A percentile compares a stretch with the other conserved stretches of the same genome.
Conservation (phyloP, 2,329 filamentous ascomycete genomes). For the Trichoderma brevicompactum region DNA sequence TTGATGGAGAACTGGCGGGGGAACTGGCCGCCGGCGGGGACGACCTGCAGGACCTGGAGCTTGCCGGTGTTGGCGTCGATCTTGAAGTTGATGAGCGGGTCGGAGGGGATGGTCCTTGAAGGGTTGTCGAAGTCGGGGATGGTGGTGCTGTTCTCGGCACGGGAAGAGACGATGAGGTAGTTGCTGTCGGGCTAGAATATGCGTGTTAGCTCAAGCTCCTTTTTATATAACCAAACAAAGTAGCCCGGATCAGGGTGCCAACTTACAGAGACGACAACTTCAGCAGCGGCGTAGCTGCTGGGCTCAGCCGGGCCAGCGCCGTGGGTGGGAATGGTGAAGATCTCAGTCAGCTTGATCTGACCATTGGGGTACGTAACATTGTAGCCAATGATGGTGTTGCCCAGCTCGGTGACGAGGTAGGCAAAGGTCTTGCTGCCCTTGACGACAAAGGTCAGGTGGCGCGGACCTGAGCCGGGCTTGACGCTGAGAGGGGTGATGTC, state of each 20-base stretch:
- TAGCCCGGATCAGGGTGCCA: background rate
- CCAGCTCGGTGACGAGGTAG: constrained; percentile 66
- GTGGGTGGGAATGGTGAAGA: constrained; percentile 55
- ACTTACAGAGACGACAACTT: constrained; percentile 63
- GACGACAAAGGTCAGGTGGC: constrained; percentile 65
- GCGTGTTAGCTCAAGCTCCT: background rate
- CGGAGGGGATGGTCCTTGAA: constrained; percentile 58
- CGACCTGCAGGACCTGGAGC: constrained; percentile 59
- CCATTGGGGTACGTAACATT: constrained; percentile 55
- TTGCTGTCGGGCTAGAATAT: constrained; percentile 57
- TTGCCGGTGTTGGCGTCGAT: constrained; percentile 59
- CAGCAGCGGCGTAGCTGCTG: constrained; percentile 53
- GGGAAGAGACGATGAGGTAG: constrained; percentile 70
- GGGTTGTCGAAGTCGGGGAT: constrained; percentile 51
- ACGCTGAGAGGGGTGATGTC: constrained; percentile 48
- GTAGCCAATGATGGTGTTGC: constrained; percentile 61
- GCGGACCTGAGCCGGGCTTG: constrained; percentile 62
- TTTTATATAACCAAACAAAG: background rate
- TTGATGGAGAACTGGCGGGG: constrained; percentile 73
- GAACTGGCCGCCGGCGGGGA: constrained; percentile 65
- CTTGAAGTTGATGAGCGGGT: constrained; percentile 66
- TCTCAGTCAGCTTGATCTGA: constrained; percentile 50
- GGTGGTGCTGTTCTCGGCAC: constrained; percentile 61
- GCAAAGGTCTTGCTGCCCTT: constrained; percentile 53
- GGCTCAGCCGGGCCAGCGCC: constrained; percentile 49